Base-by-base conservation (phyloP, 2,329 filamentous ascomycete species). In the Podosphaera leucotricha region DNA sequence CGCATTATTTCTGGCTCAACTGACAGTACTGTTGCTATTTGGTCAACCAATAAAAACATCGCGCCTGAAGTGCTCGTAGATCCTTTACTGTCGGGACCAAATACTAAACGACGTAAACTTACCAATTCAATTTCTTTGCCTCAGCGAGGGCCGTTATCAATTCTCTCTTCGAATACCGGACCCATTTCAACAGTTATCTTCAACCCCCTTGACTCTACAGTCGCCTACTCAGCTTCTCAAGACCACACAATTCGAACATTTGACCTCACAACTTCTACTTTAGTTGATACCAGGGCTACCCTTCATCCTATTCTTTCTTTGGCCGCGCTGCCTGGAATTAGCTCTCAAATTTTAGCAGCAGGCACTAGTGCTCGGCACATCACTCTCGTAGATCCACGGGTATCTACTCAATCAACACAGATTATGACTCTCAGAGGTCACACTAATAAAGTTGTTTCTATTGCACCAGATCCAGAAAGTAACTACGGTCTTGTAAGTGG, bases 341-440 rank as follows among this genome's bases (percentile, higher is more conserved):
- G 49, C 48, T 55, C 46, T 48, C 65, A 53, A 44, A 63, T 75
- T 20, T 61, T 78, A 45, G 74, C 74, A 2, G 79, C 83, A 19
- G 90, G 86, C 47, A 92, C 83, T 2, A 78, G 78, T 15, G 82
- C 83, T 19, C 71, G 85, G 45, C 83, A 92, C 62, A 81, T 98
- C 57, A 87, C 84, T 0, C 70, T 98, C n/a, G 73, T 95, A 52
- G 90, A 98, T 60, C 87, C 87, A 2, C 75, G 90, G 44, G 78
- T 74, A 24, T 80, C 77, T 2, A 80, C 84, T 2, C 71, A 75
- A 1, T 71, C 76, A 1, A 80, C 87, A 20, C 75, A 79, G 10
- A 82, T 84, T 36, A 82, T 94, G 75, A 93, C 84, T n/a, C 72
- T 94, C 18, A 73, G 84, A 28, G 87, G 87, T 0, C 87, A 95